Evolutionary conservation across 345 rosid species (phyloP).

Genomic region (Camelina sativa): DNA sequence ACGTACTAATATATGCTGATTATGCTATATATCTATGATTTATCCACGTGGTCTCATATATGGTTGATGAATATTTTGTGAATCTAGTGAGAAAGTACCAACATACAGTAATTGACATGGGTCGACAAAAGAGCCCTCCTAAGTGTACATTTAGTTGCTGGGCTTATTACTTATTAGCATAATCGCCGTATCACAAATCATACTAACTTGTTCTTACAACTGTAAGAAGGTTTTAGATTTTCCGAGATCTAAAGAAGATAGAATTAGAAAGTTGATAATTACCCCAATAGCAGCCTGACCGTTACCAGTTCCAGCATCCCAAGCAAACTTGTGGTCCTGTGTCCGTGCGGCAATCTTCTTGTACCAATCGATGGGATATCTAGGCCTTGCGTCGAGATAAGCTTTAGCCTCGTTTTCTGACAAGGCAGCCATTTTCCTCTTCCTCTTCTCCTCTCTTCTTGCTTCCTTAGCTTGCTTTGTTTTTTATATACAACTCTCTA

Average conservation of each 20-base stretch:
- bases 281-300: constrained; percentile 47
- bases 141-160: neutral
- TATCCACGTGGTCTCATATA: neutral
- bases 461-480: neutral
- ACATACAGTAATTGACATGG: neutral
- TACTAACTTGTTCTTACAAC: neutral
- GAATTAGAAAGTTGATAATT: neutral
- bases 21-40: neutral
- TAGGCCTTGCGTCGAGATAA: constrained; percentile 43
- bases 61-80: neutral
- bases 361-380: constrained; percentile 43
- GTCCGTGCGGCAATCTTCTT: constrained; percentile 34
- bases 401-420: constrained; percentile 44
- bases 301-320: constrained; percentile 46
- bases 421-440: constrained; percentile 34
- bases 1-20: neutral
- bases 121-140: neutral
- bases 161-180: neutral
- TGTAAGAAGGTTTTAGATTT: neutral
- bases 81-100: neutral
- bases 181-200: constrained; percentile 11
- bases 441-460: neutral
- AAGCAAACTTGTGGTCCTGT: constrained; percentile 30
- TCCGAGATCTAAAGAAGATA: neutral
- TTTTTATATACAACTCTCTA: neutral